A percentile compares a stretch with the other conserved stretches of the same genome.
Evolutionary conservation across 768 basidiomycete species (phyloP).

Genomic region (Sarcodon sp.): DNA sequence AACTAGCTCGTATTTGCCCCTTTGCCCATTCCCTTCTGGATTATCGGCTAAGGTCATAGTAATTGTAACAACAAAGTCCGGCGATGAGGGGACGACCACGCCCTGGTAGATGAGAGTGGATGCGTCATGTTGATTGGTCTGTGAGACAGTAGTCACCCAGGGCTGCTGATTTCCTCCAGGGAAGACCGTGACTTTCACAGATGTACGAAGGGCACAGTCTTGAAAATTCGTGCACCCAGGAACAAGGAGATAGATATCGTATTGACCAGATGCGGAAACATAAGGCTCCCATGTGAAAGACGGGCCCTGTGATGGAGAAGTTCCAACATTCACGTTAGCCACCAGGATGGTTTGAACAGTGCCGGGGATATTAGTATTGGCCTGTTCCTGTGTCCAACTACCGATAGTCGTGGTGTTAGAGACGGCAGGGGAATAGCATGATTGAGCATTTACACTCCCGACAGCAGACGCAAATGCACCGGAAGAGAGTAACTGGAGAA

Average conservation of each 20-base stretch:
- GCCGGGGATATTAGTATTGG: conserved; percentile 64
- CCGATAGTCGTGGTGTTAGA: conserved; percentile 62
- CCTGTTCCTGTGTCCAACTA: conserved; percentile 50
- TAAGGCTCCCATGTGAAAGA: conserved; percentile 86
- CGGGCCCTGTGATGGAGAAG: conserved; percentile 48
- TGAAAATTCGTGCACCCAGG: conserved; percentile 78
- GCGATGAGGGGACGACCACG: conserved; percentile 62
- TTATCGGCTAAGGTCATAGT: conserved; percentile 57
- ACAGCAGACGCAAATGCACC: conserved; percentile 83
- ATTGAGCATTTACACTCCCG: conserved; percentile 39
- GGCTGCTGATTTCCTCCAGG: conserved; percentile 58
- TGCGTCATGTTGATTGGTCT: conserved; percentile 57
- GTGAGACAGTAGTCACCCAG: conserved; percentile 56
- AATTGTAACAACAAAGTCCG: conserved; percentile 62
- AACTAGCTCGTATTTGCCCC: conserved; percentile 67
- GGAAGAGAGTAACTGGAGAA: conserved; percentile 85
- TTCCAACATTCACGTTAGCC: conserved; percentile 52
- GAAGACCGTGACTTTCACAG: conserved; percentile 73
- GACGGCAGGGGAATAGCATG: conserved; percentile 68
- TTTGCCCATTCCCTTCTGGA: conserved; percentile 49
- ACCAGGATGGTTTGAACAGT: conserved; percentile 69
- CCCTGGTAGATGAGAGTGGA: conserved; percentile 64
- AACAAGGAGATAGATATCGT: conserved; percentile 72
- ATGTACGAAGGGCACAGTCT: conserved; percentile 72
- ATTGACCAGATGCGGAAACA: conserved; percentile 80